A percentile compares a stretch with the other conserved stretches of the same genome.
phyloP scores from a whole-genome alignment of 768 basidiomycete genomes.

The Tylopilus plumbeoviolaceoides region DNA sequence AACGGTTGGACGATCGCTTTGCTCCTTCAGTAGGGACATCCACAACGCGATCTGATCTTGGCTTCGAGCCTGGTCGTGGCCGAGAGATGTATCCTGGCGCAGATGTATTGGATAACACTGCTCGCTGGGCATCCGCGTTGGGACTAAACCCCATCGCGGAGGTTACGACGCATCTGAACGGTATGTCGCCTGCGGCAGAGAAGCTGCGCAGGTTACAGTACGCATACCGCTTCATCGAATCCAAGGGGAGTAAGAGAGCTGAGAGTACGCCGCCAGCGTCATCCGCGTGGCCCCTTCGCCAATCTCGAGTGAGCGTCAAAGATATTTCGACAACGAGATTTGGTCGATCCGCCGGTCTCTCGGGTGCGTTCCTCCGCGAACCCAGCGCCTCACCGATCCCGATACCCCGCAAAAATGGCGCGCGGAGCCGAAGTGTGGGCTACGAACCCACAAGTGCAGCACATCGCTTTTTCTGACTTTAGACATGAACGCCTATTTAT shows the following conservation, averaged over 20 bases:
- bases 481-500: not conserved
- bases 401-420: constrained; percentile 16
- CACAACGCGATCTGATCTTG: constrained; percentile 22
- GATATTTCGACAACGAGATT: constrained; percentile 1
- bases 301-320: constrained; percentile 11
- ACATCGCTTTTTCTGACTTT: constrained; percentile 15
- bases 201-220: constrained; percentile 21
- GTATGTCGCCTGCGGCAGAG: constrained; percentile 16
- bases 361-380: constrained; percentile 26
- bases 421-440: constrained; percentile 28
- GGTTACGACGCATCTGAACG: constrained; percentile 11
- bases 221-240: not conserved
- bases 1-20: constrained; percentile 11
- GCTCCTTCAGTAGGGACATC: constrained; percentile 23
- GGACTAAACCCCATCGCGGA: constrained; percentile 22
- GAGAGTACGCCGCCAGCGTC: constrained; percentile 30
- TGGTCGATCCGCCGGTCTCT: constrained; percentile 1
- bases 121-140: constrained; percentile 27
- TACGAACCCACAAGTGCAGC: constrained; percentile 13
- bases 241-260: constrained; percentile 18
- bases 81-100: constrained; percentile 17
- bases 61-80: constrained; percentile 18
- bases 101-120: constrained; percentile 25
- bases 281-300: constrained; percentile 16
- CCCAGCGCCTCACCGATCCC: constrained; percentile 24